Evolutionary conservation across 129 eudicot species (phyloP).

Genomic region (Kitagawia praeruptora): DNA sequence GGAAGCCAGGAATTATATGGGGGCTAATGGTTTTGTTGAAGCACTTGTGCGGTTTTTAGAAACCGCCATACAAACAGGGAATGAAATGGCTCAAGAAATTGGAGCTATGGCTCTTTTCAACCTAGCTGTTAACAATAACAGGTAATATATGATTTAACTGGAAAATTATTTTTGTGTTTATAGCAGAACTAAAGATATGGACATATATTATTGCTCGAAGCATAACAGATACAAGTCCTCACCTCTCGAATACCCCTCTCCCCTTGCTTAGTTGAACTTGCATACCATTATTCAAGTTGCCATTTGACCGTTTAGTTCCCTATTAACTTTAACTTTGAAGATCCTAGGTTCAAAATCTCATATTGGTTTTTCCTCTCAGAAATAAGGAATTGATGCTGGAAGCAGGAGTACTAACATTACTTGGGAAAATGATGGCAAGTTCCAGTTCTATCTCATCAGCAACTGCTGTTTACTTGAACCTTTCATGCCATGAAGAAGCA

Average conservation of each 20-base stretch:
- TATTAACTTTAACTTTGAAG: neutral
- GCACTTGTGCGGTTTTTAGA: conserved; percentile 65
- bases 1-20: conserved; percentile 89
- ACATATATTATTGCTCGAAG: neutral
- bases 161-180: neutral
- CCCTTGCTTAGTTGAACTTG: neutral
- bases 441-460: conserved; percentile 54
- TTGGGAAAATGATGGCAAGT: conserved; percentile 49
- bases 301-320: neutral
- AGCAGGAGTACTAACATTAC: conserved; percentile 54
- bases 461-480: conserved; percentile 76
- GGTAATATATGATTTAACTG: conserved; percentile 28
- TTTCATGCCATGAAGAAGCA: conserved; percentile 82
- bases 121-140: conserved; percentile 85
- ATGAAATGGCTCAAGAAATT: conserved; percentile 69
- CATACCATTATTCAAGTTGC: neutral
- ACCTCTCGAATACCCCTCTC: neutral
- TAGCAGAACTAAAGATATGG: neutral
- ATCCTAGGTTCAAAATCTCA: neutral
- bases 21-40: conserved; percentile 95
- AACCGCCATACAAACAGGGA: conserved; percentile 37
- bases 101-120: conserved; percentile 97
- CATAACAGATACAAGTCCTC: neutral
- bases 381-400: conserved; percentile 87
- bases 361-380: conserved; percentile 41